A percentile compares a stretch with the other conserved stretches of the same genome.
These are phyloP conservation scores for Pouteria campechiana DNA, from an alignment of 179 eudicot species.

Conservation along the genomic window DNA sequence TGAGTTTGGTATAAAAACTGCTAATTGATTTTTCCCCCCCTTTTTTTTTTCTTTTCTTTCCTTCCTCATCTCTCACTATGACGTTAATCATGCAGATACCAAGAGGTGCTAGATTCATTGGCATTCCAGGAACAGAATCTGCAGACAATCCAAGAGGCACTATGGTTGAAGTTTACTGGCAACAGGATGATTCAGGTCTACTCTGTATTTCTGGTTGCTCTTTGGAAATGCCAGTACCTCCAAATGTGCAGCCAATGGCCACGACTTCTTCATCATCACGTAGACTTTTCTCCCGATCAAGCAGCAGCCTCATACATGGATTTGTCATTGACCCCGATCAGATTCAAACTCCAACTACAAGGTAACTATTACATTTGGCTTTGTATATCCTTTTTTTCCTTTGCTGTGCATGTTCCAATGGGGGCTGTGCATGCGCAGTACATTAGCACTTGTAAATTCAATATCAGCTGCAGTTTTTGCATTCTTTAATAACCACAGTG, in stretches of 20 bases:
- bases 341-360: slow-evolving; percentile 5
- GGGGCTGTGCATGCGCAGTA: too few relatives aligned
- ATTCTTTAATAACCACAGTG: too few relatives aligned
- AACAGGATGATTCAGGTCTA: slow-evolving; percentile 77
- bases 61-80: too few relatives aligned
- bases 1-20: too few relatives aligned
- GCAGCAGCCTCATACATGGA: slow-evolving; percentile 37
- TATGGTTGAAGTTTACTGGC: slow-evolving; percentile 89
- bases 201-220: slow-evolving; percentile 78
- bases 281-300: slow-evolving; percentile 12
- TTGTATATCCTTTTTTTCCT: too few relatives aligned
- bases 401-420: too few relatives aligned
- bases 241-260: slow-evolving; percentile 24
- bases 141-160: slow-evolving; percentile 48
- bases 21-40: neutral
- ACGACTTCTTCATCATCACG: slow-evolving; percentile 6
- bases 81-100: slow-evolving; percentile 47
- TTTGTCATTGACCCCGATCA: slow-evolving; percentile 46
- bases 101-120: slow-evolving; percentile 59
- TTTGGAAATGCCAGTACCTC: slow-evolving; percentile 49
- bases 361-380: too few relatives aligned
- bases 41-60: too few relatives aligned
- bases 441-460: too few relatives aligned
- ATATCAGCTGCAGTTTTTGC: too few relatives aligned
- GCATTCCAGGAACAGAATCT: slow-evolving; percentile 70